Evolutionary conservation across 2,329 filamentous ascomycete genomes (phyloP).

Genomic region (Exophiala dermatitidis): DNA sequence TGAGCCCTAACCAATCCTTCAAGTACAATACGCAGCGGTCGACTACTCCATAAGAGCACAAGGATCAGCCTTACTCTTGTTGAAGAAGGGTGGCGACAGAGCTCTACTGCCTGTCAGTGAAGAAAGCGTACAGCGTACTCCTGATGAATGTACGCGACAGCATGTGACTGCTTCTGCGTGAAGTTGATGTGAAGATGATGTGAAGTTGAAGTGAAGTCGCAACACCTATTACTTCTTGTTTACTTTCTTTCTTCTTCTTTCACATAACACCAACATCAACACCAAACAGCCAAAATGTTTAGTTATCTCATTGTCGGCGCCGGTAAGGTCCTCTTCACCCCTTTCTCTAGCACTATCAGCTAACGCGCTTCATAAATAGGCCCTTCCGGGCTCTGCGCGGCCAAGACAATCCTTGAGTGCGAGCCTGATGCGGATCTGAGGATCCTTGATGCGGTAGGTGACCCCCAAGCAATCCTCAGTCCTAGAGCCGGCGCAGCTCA

Average conservation of each 20-base stretch:
- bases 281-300: slow-evolving; percentile 7
- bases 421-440: slow-evolving; percentile 19
- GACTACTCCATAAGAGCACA: too few relatives aligned
- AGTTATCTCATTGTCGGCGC: slow-evolving; percentile 24
- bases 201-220: background rate
- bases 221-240: too few relatives aligned
- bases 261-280: background rate
- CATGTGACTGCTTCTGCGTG: too few relatives aligned
- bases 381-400: slow-evolving; percentile 22
- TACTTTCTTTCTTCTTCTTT: background rate
- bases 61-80: too few relatives aligned
- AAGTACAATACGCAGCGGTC: background rate
- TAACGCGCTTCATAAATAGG: slow-evolving; percentile 6
- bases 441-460: slow-evolving; percentile 20
- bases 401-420: slow-evolving; percentile 25
- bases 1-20: background rate
- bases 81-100: too few relatives aligned
- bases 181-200: background rate
- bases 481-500: too few relatives aligned
- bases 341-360: background rate
- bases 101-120: too few relatives aligned
- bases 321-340: slow-evolving; percentile 6
- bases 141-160: too few relatives aligned
- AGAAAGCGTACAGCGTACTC: too few relatives aligned
- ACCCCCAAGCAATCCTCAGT: too few relatives aligned